Conservation (phyloP, 768 basidiomycete genomes). For the Termitomyces titanicus region DNA sequence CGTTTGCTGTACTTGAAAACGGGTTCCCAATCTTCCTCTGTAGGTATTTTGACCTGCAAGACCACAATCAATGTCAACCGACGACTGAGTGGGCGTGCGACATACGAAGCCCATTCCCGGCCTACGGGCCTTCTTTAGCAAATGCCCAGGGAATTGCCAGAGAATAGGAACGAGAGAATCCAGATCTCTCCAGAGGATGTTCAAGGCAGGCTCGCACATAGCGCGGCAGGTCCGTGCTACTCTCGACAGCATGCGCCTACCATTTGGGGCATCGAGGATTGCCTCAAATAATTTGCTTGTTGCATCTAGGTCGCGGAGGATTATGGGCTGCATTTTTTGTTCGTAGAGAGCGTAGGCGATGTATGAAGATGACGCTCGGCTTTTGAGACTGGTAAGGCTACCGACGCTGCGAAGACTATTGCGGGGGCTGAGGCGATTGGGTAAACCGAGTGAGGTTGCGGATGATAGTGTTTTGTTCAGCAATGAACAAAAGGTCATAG, state of each 20-base stretch:
- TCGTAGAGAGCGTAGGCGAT: conserved; percentile 40
- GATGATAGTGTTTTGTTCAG: conserved; percentile 32
- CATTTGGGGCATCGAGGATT: conserved; percentile 53
- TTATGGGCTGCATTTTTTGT: conserved; percentile 45
- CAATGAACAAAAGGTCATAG: conserved; percentile 35
- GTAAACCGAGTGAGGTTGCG: conserved; percentile 13
- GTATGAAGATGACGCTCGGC: conserved; percentile 28
- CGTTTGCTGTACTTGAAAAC: conserved; percentile 65
- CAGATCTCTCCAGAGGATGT: conserved; percentile 73
- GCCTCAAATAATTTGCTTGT: conserved; percentile 46
- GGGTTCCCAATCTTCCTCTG: conserved; percentile 64
- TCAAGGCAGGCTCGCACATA: conserved; percentile 68
- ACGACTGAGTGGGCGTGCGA: conserved; percentile 6
- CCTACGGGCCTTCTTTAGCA: conserved; percentile 67
- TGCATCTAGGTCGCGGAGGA: conserved; percentile 63
- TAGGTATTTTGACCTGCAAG: conserved; percentile 54
- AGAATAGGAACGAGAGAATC: conserved; percentile 72
- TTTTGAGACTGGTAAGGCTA: conserved; percentile 21
- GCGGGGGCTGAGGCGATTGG: conserved; percentile 28
- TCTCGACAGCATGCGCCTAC: conserved; percentile 64
- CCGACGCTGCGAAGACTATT: conserved; percentile 27
- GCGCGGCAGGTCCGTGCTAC: conserved; percentile 73
- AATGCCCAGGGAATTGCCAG: conserved; percentile 62
- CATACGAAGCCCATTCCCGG: conserved; percentile 78
- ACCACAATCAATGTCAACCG: background rate